Conservation (phyloP, 805 yeast species). For the Yamadazyma philogaea region DNA sequence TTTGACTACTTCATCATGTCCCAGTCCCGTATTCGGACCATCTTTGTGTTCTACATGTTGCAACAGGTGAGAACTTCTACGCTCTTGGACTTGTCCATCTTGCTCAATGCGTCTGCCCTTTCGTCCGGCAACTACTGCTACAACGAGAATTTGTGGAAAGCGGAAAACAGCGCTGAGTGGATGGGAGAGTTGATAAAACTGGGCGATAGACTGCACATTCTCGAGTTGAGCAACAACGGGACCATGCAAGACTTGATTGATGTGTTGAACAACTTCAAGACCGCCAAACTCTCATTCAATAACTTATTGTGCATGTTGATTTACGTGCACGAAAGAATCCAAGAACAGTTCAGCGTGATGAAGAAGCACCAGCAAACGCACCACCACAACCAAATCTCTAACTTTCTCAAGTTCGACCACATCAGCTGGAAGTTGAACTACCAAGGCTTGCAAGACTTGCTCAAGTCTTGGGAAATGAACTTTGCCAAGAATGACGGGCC, state of each 20-base stretch:
- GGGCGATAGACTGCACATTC: constrained; percentile 15
- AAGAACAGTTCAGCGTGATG: constrained; percentile 39
- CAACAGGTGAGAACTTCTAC: constrained; percentile 44
- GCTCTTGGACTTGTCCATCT: constrained; percentile 40
- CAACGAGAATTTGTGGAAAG: constrained; percentile 58
- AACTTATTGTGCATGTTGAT: constrained; percentile 50
- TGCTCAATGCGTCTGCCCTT: constrained; percentile 42
- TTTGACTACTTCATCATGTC: constrained; percentile 53
- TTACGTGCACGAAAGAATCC: constrained; percentile 66
- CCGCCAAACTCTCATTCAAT: constrained; percentile 12
- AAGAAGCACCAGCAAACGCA: constrained; percentile 20
- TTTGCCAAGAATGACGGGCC: constrained; percentile 64
- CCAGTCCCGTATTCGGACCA: constrained; percentile 54
- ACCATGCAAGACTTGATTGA: constrained; percentile 12
- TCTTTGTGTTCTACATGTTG: constrained; percentile 49
- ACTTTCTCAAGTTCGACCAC: constrained; percentile 38
- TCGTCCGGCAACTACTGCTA: constrained; percentile 65
- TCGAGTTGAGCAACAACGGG: constrained; percentile 11
- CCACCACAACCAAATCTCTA: constrained; percentile 6
- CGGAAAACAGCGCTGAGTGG: constrained; percentile 54
- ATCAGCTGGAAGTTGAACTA: constrained; percentile 65
- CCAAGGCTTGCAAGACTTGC: constrained; percentile 50
- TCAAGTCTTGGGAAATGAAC: constrained; percentile 66
- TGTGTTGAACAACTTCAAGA: constrained; percentile 6
- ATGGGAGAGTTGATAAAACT: constrained; percentile 14